Conservation (phyloP, 768 basidiomycete genomes). For the Hypholoma fasciculare region DNA sequence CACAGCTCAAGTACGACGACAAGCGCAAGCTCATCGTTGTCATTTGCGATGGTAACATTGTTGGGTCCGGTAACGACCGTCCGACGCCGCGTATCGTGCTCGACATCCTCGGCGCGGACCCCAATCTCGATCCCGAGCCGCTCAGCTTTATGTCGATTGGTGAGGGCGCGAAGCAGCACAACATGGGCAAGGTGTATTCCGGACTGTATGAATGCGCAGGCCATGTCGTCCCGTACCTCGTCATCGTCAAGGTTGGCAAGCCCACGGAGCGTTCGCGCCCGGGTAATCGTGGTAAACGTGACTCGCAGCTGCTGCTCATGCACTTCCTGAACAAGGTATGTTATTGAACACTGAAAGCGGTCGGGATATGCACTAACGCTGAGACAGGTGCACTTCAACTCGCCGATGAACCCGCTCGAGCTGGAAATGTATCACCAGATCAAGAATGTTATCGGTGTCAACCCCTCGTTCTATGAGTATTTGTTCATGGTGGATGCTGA, state of each 20-base stretch:
- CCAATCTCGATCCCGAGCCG: constrained; percentile 92
- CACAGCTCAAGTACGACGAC: constrained; percentile 95
- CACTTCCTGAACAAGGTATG: constrained; percentile 95
- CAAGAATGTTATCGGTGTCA: constrained; percentile 99
- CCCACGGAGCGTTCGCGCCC: constrained; percentile 91
- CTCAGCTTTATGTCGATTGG: constrained; percentile 93
- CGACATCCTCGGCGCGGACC: constrained; percentile 93
- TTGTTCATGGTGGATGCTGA: constrained; percentile 93
- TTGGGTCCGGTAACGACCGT: constrained; percentile 94
- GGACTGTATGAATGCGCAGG: constrained; percentile 92
- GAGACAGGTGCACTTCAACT: constrained; percentile 88
- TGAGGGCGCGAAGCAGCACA: constrained; percentile 94
- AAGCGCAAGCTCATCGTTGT: constrained; percentile 93
- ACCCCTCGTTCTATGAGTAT: constrained; percentile 98
- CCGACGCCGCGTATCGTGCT: constrained; percentile 96
- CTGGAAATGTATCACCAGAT: constrained; percentile 99
- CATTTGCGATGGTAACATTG: constrained; percentile 98
- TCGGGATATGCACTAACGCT: not conserved
- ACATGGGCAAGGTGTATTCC: constrained; percentile 98
- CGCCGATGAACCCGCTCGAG: constrained; percentile 96
- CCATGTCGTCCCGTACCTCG: constrained; percentile 94
- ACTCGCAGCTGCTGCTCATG: constrained; percentile 95
- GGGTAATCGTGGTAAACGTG: constrained; percentile 97
- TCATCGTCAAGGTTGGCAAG: constrained; percentile 92
- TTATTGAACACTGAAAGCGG: not conserved